Base-by-base conservation (phyloP, 2,329 filamentous ascomycete genomes). In the Metarhizium album region DNA sequence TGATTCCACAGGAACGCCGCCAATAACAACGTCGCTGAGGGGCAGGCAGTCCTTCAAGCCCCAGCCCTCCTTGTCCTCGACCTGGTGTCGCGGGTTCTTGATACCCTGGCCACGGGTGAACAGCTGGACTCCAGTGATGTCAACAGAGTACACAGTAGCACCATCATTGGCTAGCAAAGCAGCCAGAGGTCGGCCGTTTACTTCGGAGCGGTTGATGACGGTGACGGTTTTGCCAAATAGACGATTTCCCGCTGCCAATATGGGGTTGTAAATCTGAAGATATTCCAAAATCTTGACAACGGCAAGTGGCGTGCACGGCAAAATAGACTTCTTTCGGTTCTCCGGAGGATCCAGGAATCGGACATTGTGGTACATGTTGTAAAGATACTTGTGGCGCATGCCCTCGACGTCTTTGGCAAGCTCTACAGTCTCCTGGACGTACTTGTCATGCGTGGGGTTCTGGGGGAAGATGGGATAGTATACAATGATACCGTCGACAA, bases 351-450 rank as follows among this genome's bases (percentile, higher is more conserved):
- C 93, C 51, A 98, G 77, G 74, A 90, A 97, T 57, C 93, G 88
- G 61, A 95, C 82, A 73, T 98, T 98, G 75, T 96, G 87, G 73
- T 97, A 98, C 90, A 98, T 96, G 78, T 98, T 98, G 80, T 91
- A 90, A 64, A 97, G 86, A 72, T 97, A 90, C 64, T 84, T 84
- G 70, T 96, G 91, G 60, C 86, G 89, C 52, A 98, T 81, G 35
- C 93, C 93, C 70, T 98, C 93, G 58, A 98, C 91, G 63, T 98
- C 93, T 70, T 98, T 97, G 67, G 79, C 73, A 42, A 95, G 78
- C 51, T 88, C 83, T 51, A 96, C 90, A 3, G 94, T 88, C 72
- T 96, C 90, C 71, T 97, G 91, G 58, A 98, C 82, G 68, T 97
- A 97, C 67, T 87, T 86, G 70, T 98, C 93, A 69, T 95, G 89